Percentiles rank a stretch among this genome's conserved stretches.
phyloP scores from a whole-genome alignment of 805 yeast species.

The Brettanomyces nanus region DNA sequence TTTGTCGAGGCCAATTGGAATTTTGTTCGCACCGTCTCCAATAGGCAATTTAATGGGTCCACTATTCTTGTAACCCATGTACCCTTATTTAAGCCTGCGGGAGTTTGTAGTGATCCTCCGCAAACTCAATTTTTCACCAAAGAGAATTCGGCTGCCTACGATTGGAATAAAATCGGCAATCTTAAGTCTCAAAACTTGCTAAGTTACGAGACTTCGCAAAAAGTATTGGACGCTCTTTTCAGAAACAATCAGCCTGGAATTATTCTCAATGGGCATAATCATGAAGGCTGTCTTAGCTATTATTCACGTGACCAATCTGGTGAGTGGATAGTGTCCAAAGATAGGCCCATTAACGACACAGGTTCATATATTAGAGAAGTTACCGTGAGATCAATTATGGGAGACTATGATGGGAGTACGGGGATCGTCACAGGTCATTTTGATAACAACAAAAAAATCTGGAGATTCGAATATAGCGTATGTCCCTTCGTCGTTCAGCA shows the following conservation, averaged over 20 bases:
- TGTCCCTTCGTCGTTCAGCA: constrained; percentile 88
- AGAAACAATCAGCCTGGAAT: constrained; percentile 63
- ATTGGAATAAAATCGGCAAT: constrained; percentile 61
- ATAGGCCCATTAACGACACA: constrained; percentile 18
- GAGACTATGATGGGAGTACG: constrained; percentile 87
- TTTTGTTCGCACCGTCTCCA: constrained; percentile 54
- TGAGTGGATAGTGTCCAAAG: constrained; percentile 49
- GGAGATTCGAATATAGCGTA: constrained; percentile 63
- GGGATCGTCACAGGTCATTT: constrained; percentile 78
- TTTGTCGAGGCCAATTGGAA: constrained; percentile 62
- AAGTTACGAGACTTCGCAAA: constrained; percentile 53
- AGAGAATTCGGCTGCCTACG: constrained; percentile 38
- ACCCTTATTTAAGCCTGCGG: constrained; percentile 76
- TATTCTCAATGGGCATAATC: constrained; percentile 91
- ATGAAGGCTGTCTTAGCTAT: constrained; percentile 78
- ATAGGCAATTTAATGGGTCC: constrained; percentile 58
- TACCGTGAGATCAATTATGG: constrained; percentile 93
- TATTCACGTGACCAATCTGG: constrained; percentile 36
- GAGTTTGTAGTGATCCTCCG: constrained; percentile 86
- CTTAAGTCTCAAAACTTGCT: constrained; percentile 83
- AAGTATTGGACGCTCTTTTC: constrained; percentile 68
- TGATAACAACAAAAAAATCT: constrained; percentile 30
- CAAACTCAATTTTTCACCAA: constrained; percentile 50
- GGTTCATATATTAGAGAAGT: constrained; percentile 58
- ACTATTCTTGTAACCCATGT: constrained; percentile 83